These are phyloP conservation scores for Epichloe glyceriae DNA, from an alignment of 2,329 filamentous ascomycete genomes.

Conservation along the genomic window DNA sequence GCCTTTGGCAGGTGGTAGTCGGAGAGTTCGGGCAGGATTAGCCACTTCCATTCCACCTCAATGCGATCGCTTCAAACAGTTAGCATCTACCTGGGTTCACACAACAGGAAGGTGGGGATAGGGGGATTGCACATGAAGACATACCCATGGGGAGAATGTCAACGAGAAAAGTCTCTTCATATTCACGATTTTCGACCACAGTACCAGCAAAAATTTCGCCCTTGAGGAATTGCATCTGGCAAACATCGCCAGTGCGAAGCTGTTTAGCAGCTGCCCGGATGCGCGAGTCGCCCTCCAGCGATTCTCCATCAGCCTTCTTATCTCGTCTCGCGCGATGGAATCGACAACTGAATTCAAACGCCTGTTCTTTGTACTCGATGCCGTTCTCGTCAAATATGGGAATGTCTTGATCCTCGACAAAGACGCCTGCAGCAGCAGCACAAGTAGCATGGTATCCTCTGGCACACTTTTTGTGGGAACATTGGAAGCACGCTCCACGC, in stretches of 20 bases:
- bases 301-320: conserved; percentile 56
- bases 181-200: conserved; percentile 67
- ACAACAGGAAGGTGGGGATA: too few species aligned
- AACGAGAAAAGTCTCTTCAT: conserved; percentile 64
- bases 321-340: conserved; percentile 85
- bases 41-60: conserved; percentile 76
- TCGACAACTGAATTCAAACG: conserved; percentile 85
- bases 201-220: conserved; percentile 85
- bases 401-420: conserved; percentile 76
- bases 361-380: conserved; percentile 82
- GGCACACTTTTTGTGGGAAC: conserved; percentile 86
- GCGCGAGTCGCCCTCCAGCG: conserved; percentile 56
- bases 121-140: conserved; percentile 18
- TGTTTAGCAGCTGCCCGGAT: conserved; percentile 55
- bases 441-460: conserved; percentile 92
- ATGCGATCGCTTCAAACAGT: conserved; percentile 49
- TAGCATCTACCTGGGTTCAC: conserved; percentile 17
- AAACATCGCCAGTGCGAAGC: conserved; percentile 60
- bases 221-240: conserved; percentile 74
- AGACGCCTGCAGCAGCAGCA: conserved; percentile 79
- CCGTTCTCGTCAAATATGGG: conserved; percentile 83
- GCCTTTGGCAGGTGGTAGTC: conserved; percentile 64
- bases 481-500: conserved; percentile 93
- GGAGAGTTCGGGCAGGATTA: conserved; percentile 57
- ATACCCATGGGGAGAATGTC: conserved; percentile 74